Evolutionary conservation across 768 basidiomycete genomes (phyloP).

Genomic region (Leucocoprinus birnbaumii): DNA sequence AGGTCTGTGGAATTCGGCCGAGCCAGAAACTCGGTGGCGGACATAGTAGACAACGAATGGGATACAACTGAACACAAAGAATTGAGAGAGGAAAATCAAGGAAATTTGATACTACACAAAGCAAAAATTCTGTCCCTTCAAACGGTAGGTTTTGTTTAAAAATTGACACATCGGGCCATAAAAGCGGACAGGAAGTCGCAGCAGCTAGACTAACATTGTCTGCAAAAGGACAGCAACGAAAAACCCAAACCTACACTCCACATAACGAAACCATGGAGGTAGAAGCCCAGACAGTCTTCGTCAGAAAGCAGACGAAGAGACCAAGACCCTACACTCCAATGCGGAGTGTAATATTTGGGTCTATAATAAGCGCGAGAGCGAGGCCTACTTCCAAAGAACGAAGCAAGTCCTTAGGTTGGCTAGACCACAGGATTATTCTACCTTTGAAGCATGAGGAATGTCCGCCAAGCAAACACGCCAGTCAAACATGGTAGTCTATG

Average conservation of each 20-base stretch:
- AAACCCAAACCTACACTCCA: neutral
- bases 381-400: neutral
- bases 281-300: neutral
- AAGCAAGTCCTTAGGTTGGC: neutral
- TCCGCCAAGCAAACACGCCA: neutral
- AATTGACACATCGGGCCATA: neutral
- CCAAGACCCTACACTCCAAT: neutral
- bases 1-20: neutral
- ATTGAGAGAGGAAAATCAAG: neutral
- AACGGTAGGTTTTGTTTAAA: neutral
- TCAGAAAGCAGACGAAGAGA: neutral
- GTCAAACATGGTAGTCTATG: too few relatives aligned
- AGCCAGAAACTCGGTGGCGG: neutral
- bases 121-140: neutral
- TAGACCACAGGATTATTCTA: neutral
- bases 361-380: neutral
- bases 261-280: neutral
- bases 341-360: neutral
- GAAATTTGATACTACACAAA: neutral
- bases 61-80: neutral
- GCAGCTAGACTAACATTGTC: neutral
- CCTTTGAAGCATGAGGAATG: neutral
- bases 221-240: neutral
- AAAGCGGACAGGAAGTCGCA: neutral
- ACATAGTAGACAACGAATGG: neutral